phyloP scores from a whole-genome alignment of 306 rosid species.

The Casuarina equisetifolia region DNA sequence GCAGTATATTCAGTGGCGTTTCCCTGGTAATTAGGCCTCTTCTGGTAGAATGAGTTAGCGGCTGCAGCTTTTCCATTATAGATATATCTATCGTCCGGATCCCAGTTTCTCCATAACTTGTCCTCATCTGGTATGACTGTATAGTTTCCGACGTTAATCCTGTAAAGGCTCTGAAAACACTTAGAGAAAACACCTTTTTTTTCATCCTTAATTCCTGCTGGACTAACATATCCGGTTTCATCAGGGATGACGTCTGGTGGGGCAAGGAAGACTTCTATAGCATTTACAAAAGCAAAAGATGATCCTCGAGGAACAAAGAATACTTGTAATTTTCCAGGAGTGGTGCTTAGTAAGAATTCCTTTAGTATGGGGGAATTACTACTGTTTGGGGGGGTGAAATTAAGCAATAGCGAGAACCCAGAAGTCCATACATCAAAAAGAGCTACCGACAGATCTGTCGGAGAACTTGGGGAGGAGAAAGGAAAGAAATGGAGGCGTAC shows the following conservation, averaged over 20 bases:
- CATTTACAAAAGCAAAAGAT: constrained; percentile 53
- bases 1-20: not conserved
- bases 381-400: constrained; percentile 23
- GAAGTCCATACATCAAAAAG: constrained; percentile 38
- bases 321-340: constrained; percentile 8
- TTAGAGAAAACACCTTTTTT: not conserved
- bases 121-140: not conserved
- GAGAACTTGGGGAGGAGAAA: constrained; percentile 19
- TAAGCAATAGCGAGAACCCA: constrained; percentile 29
- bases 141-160: constrained; percentile 43
- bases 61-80: not conserved
- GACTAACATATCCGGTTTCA: not conserved
- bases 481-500: constrained; percentile 53
- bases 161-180: constrained; percentile 29
- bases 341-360: constrained; percentile 34
- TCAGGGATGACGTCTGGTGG: constrained; percentile 14
- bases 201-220: not conserved
- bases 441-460: constrained; percentile 28
- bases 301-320: constrained; percentile 32
- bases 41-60: rapidly evolving
- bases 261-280: constrained; percentile 48
- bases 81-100: constrained; percentile 3
- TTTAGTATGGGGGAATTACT: constrained; percentile 14
- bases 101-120: constrained; percentile 33
- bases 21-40: not conserved